Evolutionary conservation across 345 rosid species (phyloP), one percentile per base, ranked within the genome.

Genomic region (Noccaea caerulescens): DNA sequence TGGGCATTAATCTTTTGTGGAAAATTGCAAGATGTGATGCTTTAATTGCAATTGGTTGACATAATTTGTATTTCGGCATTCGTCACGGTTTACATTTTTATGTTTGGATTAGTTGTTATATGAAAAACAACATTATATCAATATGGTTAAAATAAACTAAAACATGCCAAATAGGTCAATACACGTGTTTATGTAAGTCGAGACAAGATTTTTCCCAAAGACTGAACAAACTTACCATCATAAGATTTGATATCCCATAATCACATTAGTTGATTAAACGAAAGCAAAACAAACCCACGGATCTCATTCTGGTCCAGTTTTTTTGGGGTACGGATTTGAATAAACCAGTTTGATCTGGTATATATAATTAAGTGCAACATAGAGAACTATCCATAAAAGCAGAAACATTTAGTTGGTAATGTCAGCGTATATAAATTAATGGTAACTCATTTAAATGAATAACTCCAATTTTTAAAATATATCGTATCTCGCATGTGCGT

Each of bases 371-470:
- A 75, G 73, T 61, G 73, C 78, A 75, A 45, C 78, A 68, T 75
- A 53, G 68, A 75, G 78, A 75, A 75, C 68, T 60, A 75, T 68
- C 78, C 58, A 75, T 75, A 75, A 75, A 75, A 75, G 78, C 63
- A 68, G 58, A 75, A 75, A 75, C 78, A 75, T 68, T 61, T 68
- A 74, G 78, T 75, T 68, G 69, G 73, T 75, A 68, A 75, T 68
- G 78, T 75, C 78, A 75, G 73, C 78, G n/a, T 53, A 52, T 53
- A 68, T 53, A 37, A 20, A 75, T 75, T 60, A 75, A 75, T 61
- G 73, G 58, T 4, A 61, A 33, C 16, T 58, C 67, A 50, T 66
- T 58, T 7, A 66, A 18, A 43, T 5, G 60, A 43, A 52, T 60
- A 36, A 52, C 8, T 43, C 51, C 69, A 59, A 53, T 14, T 68